Evolutionary conservation across 371 early-diverging fungal species (phyloP).

Genomic region (Basidiobolus meristosporus): DNA sequence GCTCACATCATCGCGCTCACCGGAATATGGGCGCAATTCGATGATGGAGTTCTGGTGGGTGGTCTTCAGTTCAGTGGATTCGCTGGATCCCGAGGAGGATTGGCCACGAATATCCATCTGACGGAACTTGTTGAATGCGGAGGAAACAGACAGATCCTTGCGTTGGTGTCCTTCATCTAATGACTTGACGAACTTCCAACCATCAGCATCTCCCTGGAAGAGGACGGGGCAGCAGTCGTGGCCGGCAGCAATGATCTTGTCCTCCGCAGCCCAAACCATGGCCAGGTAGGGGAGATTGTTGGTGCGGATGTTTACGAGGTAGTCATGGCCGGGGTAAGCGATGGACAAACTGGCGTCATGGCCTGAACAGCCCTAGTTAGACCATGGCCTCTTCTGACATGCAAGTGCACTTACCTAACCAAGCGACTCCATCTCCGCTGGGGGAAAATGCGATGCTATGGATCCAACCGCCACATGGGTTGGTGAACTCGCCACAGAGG

Average conservation of each 20-base stretch:
- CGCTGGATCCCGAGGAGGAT: constrained; percentile 9
- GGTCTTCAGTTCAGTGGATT: constrained; percentile 51
- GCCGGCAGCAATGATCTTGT: constrained; percentile 69
- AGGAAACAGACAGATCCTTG: constrained; percentile 20
- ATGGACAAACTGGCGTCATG: constrained; percentile 77
- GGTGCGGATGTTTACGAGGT: constrained; percentile 32
- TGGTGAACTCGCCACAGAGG: constrained; percentile 73
- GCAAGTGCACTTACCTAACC: constrained; percentile 25
- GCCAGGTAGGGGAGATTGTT: constrained; percentile 58
- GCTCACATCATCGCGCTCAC: constrained; percentile 11
- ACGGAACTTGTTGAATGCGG: constrained; percentile 75
- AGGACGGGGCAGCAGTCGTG: constrained; percentile 84
- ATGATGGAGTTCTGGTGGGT: constrained; percentile 93
- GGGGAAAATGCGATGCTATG: constrained; percentile 88
- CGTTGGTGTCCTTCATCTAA: constrained; percentile 47
- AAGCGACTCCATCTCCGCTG: constrained; percentile 74
- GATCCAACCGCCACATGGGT: constrained; percentile 77
- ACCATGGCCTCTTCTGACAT: no score
- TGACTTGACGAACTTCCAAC: constrained; percentile 56
- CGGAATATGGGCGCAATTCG: constrained; percentile 12
- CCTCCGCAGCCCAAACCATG: constrained; percentile 56
- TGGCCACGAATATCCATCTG: constrained; percentile 85
- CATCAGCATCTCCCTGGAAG: constrained; percentile 32
- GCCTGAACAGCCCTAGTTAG: constrained; percentile 7
- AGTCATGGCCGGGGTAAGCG: constrained; percentile 42